These are phyloP conservation scores for Fusarium liriodendri DNA, from an alignment of 2,329 filamentous ascomycete genomes.

Conservation along the genomic window DNA sequence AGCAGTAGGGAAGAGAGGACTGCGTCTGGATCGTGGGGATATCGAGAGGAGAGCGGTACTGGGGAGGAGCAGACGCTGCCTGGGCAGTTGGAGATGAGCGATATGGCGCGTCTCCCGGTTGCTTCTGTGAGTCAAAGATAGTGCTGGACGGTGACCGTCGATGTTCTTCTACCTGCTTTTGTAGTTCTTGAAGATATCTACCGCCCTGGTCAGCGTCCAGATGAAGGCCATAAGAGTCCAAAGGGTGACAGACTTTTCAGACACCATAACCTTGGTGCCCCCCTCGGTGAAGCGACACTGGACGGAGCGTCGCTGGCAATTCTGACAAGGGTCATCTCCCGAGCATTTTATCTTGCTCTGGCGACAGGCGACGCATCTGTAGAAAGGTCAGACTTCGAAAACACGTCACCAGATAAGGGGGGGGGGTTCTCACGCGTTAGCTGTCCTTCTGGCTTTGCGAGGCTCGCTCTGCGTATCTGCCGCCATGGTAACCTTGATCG, in stretches of 20 bases:
- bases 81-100: constrained; percentile 22
- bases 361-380: constrained; percentile 47
- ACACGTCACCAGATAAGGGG: neutral
- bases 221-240: neutral
- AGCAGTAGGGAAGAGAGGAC: constrained; percentile 18
- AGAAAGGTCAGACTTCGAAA: neutral
- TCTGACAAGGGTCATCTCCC: constrained; percentile 47
- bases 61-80: constrained; percentile 15
- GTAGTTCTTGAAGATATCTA: constrained; percentile 43
- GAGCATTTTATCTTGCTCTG: constrained; percentile 52
- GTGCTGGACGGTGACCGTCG: constrained; percentile 20
- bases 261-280: constrained; percentile 45
- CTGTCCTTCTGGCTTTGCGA: constrained; percentile 41
- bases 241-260: constrained; percentile 44
- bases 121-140: constrained; percentile 1
- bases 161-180: constrained; percentile 33
- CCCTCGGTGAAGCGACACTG: constrained; percentile 48
- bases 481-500: constrained; percentile 16
- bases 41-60: constrained; percentile 31
- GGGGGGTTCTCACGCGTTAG: constrained; percentile 40
- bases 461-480: constrained; percentile 19
- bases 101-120: neutral
- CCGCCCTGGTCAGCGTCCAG: constrained; percentile 6
- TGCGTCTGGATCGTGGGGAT: constrained; percentile 9
- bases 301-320: constrained; percentile 46